Evolutionary conservation across 2,329 filamentous ascomycete species (phyloP).

Genomic region (Pseudocercospora vitis): DNA sequence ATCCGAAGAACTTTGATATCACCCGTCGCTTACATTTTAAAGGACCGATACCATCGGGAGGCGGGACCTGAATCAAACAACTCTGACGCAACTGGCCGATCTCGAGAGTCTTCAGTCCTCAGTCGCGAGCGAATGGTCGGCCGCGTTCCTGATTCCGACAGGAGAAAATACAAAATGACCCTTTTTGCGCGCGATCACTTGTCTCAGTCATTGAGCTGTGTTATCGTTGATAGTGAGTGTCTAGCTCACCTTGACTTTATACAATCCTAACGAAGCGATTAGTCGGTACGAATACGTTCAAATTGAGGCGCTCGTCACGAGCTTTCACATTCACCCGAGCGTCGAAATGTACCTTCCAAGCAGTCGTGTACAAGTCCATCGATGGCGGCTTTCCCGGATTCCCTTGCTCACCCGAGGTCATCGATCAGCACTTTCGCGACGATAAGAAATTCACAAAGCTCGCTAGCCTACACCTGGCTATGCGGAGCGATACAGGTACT

Average conservation of each 20-base stretch:
- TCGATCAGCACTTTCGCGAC: slow-evolving; percentile 5
- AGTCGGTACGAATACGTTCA: slow-evolving; percentile 13
- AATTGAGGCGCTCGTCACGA: background rate
- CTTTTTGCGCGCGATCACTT: slow-evolving; percentile 6
- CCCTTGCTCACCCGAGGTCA: slow-evolving; percentile 7
- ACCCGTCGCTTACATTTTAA: background rate
- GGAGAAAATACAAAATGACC: slow-evolving; percentile 12
- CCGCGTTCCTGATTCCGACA: slow-evolving; percentile 1
- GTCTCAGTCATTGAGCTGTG: too few species aligned
- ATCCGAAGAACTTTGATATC: background rate
- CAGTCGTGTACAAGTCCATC: background rate
- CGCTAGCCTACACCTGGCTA: background rate
- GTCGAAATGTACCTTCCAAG: background rate
- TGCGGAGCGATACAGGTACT: slow-evolving; percentile 2
- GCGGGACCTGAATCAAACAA: background rate
- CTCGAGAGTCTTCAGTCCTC: background rate
- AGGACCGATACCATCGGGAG: background rate
- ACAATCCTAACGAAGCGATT: background rate
- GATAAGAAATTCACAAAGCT: background rate
- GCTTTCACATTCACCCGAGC: background rate
- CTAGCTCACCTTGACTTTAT: background rate
- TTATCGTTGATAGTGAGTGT: slow-evolving; percentile 3
- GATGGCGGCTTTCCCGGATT: slow-evolving; percentile 3
- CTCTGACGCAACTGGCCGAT: background rate
- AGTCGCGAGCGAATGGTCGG: slow-evolving; percentile 1